phyloP scores from a whole-genome alignment of 805 yeast species.

The Kodamaea hsintzibuensis region DNA sequence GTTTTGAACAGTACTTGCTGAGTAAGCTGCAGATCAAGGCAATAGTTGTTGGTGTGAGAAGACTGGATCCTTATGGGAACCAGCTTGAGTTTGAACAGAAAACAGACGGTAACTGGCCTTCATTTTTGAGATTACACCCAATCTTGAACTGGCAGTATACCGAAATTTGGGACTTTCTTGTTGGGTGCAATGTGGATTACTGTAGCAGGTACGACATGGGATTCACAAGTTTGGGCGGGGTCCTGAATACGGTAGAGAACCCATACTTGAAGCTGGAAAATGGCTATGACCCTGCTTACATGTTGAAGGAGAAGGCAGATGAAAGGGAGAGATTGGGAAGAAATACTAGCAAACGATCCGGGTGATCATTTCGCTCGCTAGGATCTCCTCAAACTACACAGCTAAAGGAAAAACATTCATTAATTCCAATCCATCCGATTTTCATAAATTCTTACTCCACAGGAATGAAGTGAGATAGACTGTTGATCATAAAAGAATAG shows the following conservation, averaged over 20 bases:
- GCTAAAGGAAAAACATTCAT: background rate
- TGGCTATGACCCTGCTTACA: slow-evolving; percentile 53
- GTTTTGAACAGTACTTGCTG: slow-evolving; percentile 63
- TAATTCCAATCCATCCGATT: too few relatives aligned
- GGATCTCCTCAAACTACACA: background rate
- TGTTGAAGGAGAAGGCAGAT: slow-evolving; percentile 57
- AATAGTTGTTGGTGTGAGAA: slow-evolving; percentile 83
- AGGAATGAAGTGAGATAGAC: background rate
- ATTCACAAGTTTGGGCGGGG: slow-evolving; percentile 87
- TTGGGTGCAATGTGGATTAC: slow-evolving; percentile 58
- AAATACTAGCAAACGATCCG: slow-evolving; percentile 7
- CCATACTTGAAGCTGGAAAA: slow-evolving; percentile 45
- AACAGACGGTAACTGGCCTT: slow-evolving; percentile 93
- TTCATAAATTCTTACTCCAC: background rate
- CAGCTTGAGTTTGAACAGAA: slow-evolving; percentile 57
- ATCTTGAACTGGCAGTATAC: slow-evolving; percentile 83
- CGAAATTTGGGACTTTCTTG: slow-evolving; percentile 83
- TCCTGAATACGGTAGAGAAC: slow-evolving; percentile 67
- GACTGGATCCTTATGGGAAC: slow-evolving; percentile 82
- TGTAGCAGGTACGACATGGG: slow-evolving; percentile 81
- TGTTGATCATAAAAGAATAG: background rate
- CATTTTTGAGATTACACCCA: slow-evolving; percentile 81
- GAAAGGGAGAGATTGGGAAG: slow-evolving; percentile 54
- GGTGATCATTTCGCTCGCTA: too few relatives aligned
- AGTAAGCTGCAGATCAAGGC: slow-evolving; percentile 59